phyloP scores from a whole-genome alignment of 1,284 basidiomycete genomes.

The Cystobasidiaceae sp. region DNA sequence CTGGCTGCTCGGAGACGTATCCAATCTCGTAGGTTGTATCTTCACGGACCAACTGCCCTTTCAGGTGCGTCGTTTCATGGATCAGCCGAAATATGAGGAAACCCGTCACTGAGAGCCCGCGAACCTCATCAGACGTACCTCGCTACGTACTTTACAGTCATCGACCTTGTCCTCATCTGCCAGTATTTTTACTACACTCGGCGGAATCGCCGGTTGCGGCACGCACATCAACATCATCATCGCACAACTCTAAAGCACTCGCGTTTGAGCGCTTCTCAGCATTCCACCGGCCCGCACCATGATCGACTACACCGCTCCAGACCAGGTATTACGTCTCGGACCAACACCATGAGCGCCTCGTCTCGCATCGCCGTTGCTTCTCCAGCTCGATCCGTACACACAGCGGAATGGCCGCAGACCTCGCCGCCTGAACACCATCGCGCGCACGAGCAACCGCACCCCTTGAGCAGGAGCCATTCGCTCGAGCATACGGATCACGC shows the following conservation, averaged over 20 bases:
- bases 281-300: neutral
- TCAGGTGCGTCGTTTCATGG: constrained; percentile 57
- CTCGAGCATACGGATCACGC: neutral
- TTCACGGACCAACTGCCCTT: constrained; percentile 90
- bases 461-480: neutral
- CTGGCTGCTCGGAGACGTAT: constrained; percentile 83
- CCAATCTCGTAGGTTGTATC: constrained; percentile 78
- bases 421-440: neutral
- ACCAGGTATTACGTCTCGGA: neutral
- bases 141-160: constrained; percentile 75
- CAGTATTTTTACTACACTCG: constrained; percentile 58
- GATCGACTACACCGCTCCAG: neutral
- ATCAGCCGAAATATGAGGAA: too few species aligned
- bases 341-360: too few species aligned
- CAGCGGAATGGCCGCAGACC: too few species aligned
- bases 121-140: constrained; percentile 66
- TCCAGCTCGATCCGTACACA: too few species aligned
- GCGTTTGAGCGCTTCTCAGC: constrained; percentile 46
- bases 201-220: constrained; percentile 29
- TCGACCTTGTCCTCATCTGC: constrained; percentile 46
- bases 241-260: constrained; percentile 45
- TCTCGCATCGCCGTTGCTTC: too few species aligned
- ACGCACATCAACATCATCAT: constrained; percentile 40
- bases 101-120: too few species aligned
- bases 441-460: neutral